These are phyloP conservation scores for Mariannaea elegans DNA, from an alignment of 2,329 filamentous ascomycete species.

Conservation along the genomic window DNA sequence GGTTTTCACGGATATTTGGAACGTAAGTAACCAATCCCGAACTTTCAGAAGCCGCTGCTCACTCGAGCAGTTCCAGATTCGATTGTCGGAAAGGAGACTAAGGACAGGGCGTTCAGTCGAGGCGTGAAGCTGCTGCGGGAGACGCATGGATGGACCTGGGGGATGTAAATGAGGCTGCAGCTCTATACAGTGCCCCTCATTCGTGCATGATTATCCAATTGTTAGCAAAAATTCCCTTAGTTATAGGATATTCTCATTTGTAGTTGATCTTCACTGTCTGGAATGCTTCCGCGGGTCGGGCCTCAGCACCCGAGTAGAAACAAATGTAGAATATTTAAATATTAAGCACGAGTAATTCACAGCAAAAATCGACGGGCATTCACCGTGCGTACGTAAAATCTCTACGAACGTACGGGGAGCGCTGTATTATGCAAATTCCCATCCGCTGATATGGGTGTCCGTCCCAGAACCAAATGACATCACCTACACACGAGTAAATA, in stretches of 20 bases:
- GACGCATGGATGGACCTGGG: conserved; percentile 33
- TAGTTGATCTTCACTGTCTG: not conserved
- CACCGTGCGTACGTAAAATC: too few relatives aligned
- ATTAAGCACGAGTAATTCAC: too few relatives aligned
- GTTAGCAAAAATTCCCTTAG: too few relatives aligned
- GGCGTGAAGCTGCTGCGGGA: conserved; percentile 29
- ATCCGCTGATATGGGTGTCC: not conserved
- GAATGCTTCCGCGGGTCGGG: not conserved
- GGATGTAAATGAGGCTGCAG: not conserved
- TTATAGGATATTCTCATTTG: too few relatives aligned
- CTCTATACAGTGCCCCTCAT: too few relatives aligned
- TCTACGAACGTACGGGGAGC: too few relatives aligned
- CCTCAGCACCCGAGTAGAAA: too few relatives aligned
- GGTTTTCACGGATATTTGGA: conserved; percentile 43
- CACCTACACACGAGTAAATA: conserved; percentile 25
- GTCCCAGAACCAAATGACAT: conserved; percentile 31
- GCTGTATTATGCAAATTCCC: conserved; percentile 6
- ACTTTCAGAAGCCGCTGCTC: not conserved
- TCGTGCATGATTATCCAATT: too few relatives aligned
- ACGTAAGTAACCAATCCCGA: conserved; percentile 22
- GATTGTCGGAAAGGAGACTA: conserved; percentile 26
- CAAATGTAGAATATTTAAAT: too few relatives aligned
- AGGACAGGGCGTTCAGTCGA: conserved; percentile 24
- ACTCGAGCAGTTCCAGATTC: conserved; percentile 29
- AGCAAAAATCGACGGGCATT: too few relatives aligned